Conservation (phyloP, 2,329 filamentous ascomycete genomes). For the Cryphonectria parasitica region DNA sequence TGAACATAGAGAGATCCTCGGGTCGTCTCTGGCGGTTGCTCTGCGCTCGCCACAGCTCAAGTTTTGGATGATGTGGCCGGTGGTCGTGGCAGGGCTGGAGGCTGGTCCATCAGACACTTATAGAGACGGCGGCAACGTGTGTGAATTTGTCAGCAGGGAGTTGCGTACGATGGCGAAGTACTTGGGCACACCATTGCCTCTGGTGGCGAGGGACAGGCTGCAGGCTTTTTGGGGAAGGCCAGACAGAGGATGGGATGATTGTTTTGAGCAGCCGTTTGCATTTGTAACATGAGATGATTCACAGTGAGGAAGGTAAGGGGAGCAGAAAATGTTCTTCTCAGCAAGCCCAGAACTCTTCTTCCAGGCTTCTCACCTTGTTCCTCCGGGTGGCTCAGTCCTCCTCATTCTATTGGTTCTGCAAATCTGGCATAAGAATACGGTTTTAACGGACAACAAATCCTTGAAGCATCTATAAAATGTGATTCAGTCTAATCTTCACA, state of each 20-base stretch:
- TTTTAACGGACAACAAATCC: no score
- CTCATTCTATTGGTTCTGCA: not conserved
- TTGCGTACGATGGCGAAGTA: conserved; percentile 36
- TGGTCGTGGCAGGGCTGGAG: conserved; percentile 42
- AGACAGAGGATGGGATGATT: conserved; percentile 41
- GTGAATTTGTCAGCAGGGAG: conserved; percentile 36
- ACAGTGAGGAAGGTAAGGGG: not conserved
- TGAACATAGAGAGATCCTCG: conserved; percentile 29
- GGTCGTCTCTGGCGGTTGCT: conserved; percentile 31
- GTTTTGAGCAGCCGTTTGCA: conserved; percentile 42
- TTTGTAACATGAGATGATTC: conserved; percentile 30
- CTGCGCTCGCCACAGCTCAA: conserved; percentile 31
- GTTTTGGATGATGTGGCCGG: conserved; percentile 40
- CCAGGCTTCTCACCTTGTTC: not conserved
- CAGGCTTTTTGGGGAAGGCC: conserved; percentile 42
- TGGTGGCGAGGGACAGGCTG: conserved; percentile 38
- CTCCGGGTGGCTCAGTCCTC: not conserved
- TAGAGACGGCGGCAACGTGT: conserved; percentile 20
- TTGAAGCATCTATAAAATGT: no score
- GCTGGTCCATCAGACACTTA: conserved; percentile 31
- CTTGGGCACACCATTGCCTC: conserved; percentile 38
- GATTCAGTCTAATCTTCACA: no score
- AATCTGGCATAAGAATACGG: not conserved
- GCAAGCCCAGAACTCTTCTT: not conserved
- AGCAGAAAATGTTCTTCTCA: no score